phyloP scores from a whole-genome alignment of 1,284 basidiomycete genomes.

The Retiboletus flavoniger region DNA sequence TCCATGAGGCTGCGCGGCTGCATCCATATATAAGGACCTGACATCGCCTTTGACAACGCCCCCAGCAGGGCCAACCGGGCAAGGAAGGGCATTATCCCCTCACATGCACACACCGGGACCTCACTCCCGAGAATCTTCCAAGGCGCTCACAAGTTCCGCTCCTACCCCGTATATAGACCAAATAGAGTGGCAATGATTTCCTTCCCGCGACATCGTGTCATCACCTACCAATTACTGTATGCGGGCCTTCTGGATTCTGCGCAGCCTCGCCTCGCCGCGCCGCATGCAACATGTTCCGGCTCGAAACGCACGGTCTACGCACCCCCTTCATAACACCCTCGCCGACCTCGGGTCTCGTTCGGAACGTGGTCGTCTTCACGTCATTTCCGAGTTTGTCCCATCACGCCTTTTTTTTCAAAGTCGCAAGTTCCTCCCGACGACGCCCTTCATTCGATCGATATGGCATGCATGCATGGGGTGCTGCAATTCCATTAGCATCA shows the following conservation, averaged over 20 bases:
- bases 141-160: slow-evolving; percentile 24
- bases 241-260: slow-evolving; percentile 12
- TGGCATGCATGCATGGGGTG: slow-evolving; percentile 8
- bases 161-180: slow-evolving; percentile 14
- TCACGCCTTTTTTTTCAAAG: slow-evolving; percentile 1
- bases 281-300: slow-evolving; percentile 28
- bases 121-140: slow-evolving; percentile 7
- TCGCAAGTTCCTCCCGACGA: slow-evolving; percentile 11
- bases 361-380: slow-evolving; percentile 18
- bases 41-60: slow-evolving; percentile 26
- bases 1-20: slow-evolving; percentile 18
- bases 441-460: slow-evolving; percentile 8
- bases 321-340: slow-evolving; percentile 12
- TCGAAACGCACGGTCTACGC: slow-evolving; percentile 29
- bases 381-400: slow-evolving; percentile 26
- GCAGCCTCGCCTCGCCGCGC: slow-evolving; percentile 25
- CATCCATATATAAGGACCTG: slow-evolving; percentile 16
- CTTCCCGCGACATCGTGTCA: slow-evolving; percentile 16
- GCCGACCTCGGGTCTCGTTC: slow-evolving; percentile 6
- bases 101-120: slow-evolving; percentile 4
- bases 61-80: slow-evolving; percentile 12
- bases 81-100: slow-evolving; percentile 18
- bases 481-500: slow-evolving; percentile 7
- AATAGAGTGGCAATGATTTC: slow-evolving; percentile 16
- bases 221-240: slow-evolving; percentile 14